Base-by-base conservation (phyloP, 768 basidiomycete species). In the Xerocomus spinulosus region DNA sequence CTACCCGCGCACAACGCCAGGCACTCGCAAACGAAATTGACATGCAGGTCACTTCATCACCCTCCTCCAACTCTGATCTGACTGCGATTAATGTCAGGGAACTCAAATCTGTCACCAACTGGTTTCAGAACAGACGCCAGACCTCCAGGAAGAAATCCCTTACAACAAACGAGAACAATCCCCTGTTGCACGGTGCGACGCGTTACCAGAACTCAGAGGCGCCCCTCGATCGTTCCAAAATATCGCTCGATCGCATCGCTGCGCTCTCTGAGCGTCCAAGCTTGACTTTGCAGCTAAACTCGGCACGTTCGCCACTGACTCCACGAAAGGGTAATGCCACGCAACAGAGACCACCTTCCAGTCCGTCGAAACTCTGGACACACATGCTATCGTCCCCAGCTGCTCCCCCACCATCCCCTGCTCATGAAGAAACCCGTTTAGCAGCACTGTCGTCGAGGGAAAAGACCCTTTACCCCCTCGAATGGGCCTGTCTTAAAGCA, bases 111-210 rank as follows among this genome's bases (percentile, higher is more conserved):
- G 81, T 83, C 44, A 83, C 84, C 10, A 83, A 87, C 42, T 89
- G 87, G 87, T 87, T 87, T 61, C 87, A 89, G 64, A 88, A 89
- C 66, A 85, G 78, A 66, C 82, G 86, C 17, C 84, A 87, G 56
- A 82, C 63, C 15, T 55, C 55, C 10, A 56, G 57, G 44, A 62
- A 40, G 41, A 66, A 58, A 48, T 57, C 55, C 1, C 50, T 25
- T 38, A 53, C 33, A 59, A 46, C 28, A 67, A 68, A 44, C 49
- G 17, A 55, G 29, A 43, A 42, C 41, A 21, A n/a, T n/a, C 42
- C 36, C 12, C 18, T 18, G 17, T 29, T 33, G 1, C 36, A 47
- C 17, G 55, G 55, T 41, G 54, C 48, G 17, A 15, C 24, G 26
- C 46, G 39, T 42, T 43, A 46, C 8, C 53, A 29, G 20, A 46